Base-by-base conservation (phyloP, 345 rosid genomes). In the Microcos paniculata region DNA sequence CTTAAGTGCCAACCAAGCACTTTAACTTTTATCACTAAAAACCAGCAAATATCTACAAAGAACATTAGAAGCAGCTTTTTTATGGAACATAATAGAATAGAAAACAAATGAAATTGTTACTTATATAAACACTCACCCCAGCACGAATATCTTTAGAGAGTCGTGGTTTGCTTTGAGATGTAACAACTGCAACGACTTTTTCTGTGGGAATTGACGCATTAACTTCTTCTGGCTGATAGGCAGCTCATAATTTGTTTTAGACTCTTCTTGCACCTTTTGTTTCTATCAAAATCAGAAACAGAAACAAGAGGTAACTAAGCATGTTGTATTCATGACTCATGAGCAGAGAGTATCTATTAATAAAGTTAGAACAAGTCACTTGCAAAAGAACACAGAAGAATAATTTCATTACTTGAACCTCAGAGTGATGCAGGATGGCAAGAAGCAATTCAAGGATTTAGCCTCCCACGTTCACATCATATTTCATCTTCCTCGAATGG, bases 401-500 rank as follows among this genome's bases (percentile, higher is more conserved):
- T 26, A 21, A 58, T 18, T 72, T 46, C 14, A 30, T 45, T 31
- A 46, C 14, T 21, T 28, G 69, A 61, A 31, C 26, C 46, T 24
- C 14, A 1, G 4, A 23, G 31, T 10, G 31, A 23, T 23, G 4
- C 30, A 56, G 23, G 21, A 23, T 23, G 31, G 3, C 23, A 56
- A 56, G 15, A 56, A 56, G 3, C 61, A 56, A 23, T 23, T 23
- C 6, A 56, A 6, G 61, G 31, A 56, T 24, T 56, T 4, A 35
- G 6, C 40, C 6, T 35, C 0, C 40, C 55, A 59, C 33, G 30
- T 49, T 19, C 23, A 12, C 26, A 12, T 85, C 82, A 90, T 80
- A 91, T 90, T 83, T 93, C 98, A 51, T 91, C 94, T 23, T 94
- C 97, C 79, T 56, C n/a, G n/a, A n/a, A 91, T 30, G 85, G 89